Conservation (phyloP, 116 monocot genomes). For the Zostera marina region DNA sequence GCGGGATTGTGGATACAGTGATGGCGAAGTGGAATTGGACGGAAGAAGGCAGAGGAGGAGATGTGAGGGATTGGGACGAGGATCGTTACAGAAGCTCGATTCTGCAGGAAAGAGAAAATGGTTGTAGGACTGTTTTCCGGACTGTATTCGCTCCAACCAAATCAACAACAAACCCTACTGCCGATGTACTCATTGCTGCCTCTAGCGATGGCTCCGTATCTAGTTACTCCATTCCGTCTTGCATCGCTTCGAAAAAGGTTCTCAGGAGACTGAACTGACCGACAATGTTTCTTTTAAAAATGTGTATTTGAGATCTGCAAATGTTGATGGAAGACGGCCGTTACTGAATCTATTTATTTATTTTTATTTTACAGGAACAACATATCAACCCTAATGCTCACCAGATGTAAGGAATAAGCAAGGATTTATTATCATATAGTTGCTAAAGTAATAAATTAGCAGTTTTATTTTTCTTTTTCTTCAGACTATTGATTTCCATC, state of each 20-base stretch:
- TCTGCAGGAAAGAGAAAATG: constrained; percentile 42
- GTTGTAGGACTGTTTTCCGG: constrained; percentile 55
- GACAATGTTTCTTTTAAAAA: background rate
- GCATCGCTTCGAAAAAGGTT: constrained; percentile 18
- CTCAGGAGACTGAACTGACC: background rate
- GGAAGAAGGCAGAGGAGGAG: constrained; percentile 8
- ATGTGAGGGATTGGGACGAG: constrained; percentile 78
- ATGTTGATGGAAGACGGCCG: background rate
- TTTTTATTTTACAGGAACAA: constrained; percentile 19
- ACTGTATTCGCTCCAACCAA: constrained; percentile 29
- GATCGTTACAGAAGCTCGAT: constrained; percentile 45
- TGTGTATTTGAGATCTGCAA: background rate
- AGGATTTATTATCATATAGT: constrained; percentile 8
- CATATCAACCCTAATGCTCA: constrained; percentile 12
- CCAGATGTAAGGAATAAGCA: constrained; percentile 31
- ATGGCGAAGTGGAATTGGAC: background rate
- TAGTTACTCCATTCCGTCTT: constrained; percentile 41
- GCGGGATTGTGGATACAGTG: background rate
- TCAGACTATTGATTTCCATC: background rate
- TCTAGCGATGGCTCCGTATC: constrained; percentile 81
- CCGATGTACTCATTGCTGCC: constrained; percentile 50
- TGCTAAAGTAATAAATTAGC: background rate
- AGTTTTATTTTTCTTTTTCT: background rate
- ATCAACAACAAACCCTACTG: constrained; percentile 7
- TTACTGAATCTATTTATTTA: background rate